These are phyloP conservation scores for Silene latifolia DNA, from an alignment of 148 eudicot species.

Conservation along the genomic window DNA sequence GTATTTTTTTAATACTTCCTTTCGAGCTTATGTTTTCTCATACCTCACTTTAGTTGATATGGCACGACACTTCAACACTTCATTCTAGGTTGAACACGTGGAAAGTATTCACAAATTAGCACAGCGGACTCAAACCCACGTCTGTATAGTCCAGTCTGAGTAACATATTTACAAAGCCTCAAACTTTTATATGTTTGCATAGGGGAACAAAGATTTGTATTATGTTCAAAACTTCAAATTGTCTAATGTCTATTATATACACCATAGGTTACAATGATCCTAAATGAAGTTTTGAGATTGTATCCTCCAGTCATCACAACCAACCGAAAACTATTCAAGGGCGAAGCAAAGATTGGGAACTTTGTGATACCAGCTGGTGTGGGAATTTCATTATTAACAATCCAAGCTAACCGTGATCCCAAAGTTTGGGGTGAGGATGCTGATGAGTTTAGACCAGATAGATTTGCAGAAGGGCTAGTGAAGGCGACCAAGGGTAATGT, in stretches of 20 bases:
- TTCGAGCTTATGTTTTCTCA: background rate
- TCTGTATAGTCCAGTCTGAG: too few species aligned
- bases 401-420: constrained; percentile 26
- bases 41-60: background rate
- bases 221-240: too few species aligned
- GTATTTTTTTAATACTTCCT: background rate
- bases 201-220: too few species aligned
- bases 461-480: constrained; percentile 34
- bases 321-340: constrained; percentile 9
- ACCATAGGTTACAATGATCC: constrained; percentile 37
- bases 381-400: constrained; percentile 16
- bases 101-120: too few species aligned
- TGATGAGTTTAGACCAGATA: constrained; percentile 31
- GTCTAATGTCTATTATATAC: too few species aligned
- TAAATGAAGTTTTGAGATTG: constrained; percentile 36
- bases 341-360: constrained; percentile 29
- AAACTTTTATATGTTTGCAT: too few species aligned
- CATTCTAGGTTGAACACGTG: too few species aligned
- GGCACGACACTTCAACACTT: too few species aligned
- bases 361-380: constrained; percentile 27
- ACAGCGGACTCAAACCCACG: too few species aligned
- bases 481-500: constrained; percentile 30
- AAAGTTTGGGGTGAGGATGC: constrained; percentile 37
- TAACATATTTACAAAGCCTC: too few species aligned
- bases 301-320: constrained; percentile 26